phyloP scores from a whole-genome alignment of 2,329 filamentous ascomycete genomes.

The Ophiostoma himal-ulmi region DNA sequence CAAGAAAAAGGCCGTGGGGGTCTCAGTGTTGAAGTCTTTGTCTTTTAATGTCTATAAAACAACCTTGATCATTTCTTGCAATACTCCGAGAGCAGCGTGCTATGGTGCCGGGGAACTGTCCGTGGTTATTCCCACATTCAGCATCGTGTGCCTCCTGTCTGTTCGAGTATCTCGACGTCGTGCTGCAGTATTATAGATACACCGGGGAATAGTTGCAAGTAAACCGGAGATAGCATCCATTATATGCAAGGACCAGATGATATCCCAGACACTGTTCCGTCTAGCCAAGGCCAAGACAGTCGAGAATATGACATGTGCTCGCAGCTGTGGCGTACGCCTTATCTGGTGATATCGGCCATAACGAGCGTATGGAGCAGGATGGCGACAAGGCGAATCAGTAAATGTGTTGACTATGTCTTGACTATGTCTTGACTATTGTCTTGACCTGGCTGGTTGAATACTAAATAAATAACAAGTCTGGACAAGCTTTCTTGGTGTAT shows the following conservation, averaged over 20 bases:
- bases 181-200: background rate
- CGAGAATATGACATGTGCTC: background rate
- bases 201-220: background rate
- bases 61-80: too few species aligned
- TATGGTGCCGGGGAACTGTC: background rate
- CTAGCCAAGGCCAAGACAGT: background rate
- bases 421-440: background rate
- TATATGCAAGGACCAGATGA: background rate
- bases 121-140: background rate
- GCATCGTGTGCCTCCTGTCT: background rate
- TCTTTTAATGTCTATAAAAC: too few species aligned
- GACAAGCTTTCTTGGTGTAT: background rate
- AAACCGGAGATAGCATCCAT: background rate
- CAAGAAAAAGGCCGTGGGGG: background rate
- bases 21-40: background rate
- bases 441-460: background rate
- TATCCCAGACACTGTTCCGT: too few species aligned
- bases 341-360: slow-evolving; percentile 9
- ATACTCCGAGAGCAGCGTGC: background rate
- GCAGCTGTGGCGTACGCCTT: background rate
- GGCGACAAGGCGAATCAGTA: slow-evolving; percentile 12
- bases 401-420: background rate
- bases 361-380: slow-evolving; percentile 11
- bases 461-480: background rate
- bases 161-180: background rate